Percentiles rank a stretch among this genome's conserved stretches.
These are phyloP conservation scores for Jackrogersella minutella DNA, from an alignment of 495 filamentous ascomycete species.

Conservation along the genomic window DNA sequence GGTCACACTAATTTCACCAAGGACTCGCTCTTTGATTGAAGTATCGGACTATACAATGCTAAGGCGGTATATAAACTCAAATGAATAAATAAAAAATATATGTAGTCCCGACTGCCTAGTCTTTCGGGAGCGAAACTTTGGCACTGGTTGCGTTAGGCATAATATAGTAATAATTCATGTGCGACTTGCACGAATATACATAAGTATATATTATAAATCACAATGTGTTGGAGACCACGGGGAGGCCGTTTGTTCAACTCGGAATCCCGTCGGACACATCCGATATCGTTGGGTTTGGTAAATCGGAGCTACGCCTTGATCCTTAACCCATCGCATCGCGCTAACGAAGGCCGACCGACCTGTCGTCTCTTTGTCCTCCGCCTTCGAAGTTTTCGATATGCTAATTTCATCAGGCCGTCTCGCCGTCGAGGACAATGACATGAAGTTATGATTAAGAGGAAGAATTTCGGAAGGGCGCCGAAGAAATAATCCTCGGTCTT, in stretches of 20 bases:
- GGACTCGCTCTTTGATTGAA: too few species aligned
- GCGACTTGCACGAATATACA: background rate
- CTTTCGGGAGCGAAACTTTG: background rate
- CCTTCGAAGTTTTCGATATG: background rate
- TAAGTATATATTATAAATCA: background rate
- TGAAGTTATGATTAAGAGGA: background rate
- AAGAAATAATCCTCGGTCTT: background rate
- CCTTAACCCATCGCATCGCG: background rate
- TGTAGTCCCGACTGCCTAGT: too few species aligned
- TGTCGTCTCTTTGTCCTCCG: background rate
- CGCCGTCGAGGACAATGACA: conserved; percentile 9
- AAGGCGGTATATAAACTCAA: too few species aligned
- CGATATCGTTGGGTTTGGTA: conserved; percentile 26
- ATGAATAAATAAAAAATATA: too few species aligned
- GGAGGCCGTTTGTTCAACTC: background rate
- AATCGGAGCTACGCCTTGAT: background rate
- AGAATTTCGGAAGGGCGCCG: background rate
- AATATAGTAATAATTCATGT: background rate
- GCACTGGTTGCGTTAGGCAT: background rate
- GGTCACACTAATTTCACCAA: too few species aligned
- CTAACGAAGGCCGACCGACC: conserved; percentile 16
- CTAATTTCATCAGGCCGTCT: background rate
- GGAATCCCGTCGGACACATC: conserved; percentile 5
- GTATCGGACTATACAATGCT: too few species aligned
- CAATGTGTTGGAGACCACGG: background rate